These are phyloP conservation scores for Maudiozyma turicensis DNA, from an alignment of 805 yeast species.

Conservation along the genomic window DNA sequence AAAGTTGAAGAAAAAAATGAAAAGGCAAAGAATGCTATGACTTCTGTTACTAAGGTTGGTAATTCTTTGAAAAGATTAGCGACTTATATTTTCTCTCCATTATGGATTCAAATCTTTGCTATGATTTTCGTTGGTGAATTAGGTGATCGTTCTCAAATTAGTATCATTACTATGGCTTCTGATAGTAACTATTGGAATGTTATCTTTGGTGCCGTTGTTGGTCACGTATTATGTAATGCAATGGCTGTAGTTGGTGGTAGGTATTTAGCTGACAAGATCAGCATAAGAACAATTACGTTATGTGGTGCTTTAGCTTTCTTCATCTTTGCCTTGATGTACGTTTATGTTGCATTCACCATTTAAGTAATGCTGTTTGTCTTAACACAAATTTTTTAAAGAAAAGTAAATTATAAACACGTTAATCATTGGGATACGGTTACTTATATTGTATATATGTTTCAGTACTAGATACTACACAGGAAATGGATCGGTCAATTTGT, in stretches of 20 bases:
- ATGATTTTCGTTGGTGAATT: slow-evolving; percentile 98
- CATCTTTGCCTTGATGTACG: slow-evolving; percentile 69
- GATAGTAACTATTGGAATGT: slow-evolving; percentile 88
- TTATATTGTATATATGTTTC: no score
- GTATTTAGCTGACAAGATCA: slow-evolving; percentile 76
- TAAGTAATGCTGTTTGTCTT: neutral
- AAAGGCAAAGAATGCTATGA: slow-evolving; percentile 21
- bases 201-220: slow-evolving; percentile 78
- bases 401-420: no score
- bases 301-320: slow-evolving; percentile 87
- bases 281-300: slow-evolving; percentile 84
- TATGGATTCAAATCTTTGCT: slow-evolving; percentile 87
- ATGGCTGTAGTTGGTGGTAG: slow-evolving; percentile 94
- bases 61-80: slow-evolving; percentile 46
- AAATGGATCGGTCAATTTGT: no score
- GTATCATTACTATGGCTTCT: slow-evolving; percentile 97
- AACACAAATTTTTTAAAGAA: neutral
- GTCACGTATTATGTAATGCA: slow-evolving; percentile 80
- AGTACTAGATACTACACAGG: no score
- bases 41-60: slow-evolving; percentile 20
- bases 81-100: slow-evolving; percentile 64
- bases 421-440: no score
- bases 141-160: slow-evolving; percentile 98
- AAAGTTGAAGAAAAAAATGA: slow-evolving; percentile 6
- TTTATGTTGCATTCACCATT: slow-evolving; percentile 48